Base-by-base conservation (phyloP, 306 rosid species). In the Myrica gale region DNA sequence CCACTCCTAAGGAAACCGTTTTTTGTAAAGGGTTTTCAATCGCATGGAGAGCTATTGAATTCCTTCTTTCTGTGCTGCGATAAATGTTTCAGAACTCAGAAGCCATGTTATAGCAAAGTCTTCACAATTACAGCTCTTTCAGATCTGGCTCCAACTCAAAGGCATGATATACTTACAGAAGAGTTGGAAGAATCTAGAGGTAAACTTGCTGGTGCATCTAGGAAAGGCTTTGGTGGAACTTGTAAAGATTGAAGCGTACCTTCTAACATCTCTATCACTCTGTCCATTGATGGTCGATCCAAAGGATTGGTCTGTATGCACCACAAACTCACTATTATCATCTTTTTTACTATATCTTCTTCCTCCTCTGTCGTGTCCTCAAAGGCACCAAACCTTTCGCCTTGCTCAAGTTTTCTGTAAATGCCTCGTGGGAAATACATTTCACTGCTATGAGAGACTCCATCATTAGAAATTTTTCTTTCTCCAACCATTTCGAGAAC, bases 191-290 rank as follows among this genome's bases (percentile, higher is more conserved):
- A 21, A 47, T 46, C 9, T 69, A 20, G 57, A 21, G 1, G 5
- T 17, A 37, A 21, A 16, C 8, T 69, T 4, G 5, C 13, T 43
- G 77, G 55, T 10, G 43, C 0, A 45, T 3, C 1, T 16, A 73
- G 42, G 3, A 44, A 61, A 47, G 78, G 71, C 5, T 26, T 61
- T 43, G 78, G 78, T 13, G 71, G 71, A 43, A 74, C 19, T 44
- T 26, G 26, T 37, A 74, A 44, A 8, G 70, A 23, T 15, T 74
- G 57, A 45, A 45, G 1, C 8, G 15, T 16, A 21, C 71, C 78
- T 7, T 62, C 71, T 17, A 74, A 74, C 60, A 74, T 74, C 11
- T 74, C 69, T 13, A 74, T 41, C n/a, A 46, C 78, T 11, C 1
- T 60, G 2, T 17, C 45, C 71, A 61, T 74, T 12, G 78, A 46